Evolutionary conservation across 495 filamentous ascomycete genomes (phyloP), one percentile per base, ranked within the genome.

Genomic region (Niebla homalea): DNA sequence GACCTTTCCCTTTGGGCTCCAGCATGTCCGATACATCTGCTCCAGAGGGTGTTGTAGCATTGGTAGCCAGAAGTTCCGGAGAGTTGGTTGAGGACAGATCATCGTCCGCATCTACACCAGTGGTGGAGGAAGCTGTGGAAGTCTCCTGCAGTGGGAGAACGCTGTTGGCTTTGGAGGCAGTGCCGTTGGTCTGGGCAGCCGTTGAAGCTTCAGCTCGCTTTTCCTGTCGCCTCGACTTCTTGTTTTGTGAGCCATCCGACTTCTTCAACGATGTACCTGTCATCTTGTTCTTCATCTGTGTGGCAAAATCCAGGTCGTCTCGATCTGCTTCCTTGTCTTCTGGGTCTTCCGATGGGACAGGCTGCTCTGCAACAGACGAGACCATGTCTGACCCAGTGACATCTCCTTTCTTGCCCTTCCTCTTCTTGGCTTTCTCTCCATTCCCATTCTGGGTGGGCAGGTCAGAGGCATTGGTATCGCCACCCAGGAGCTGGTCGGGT

Each of bases 11-110:
- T 38, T 74, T 69, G 16, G 84, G 70, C 66, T 92, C 88, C 19
- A 94, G 78, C 88, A 94, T 94, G 62, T 94, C 88, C 43, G 81
- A 81, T 41, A 93, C 77, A 57, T 80, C 85, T 16, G 72, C 74
- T 36, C 66, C 70, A 37, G 64, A 64, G 15, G 72, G 63, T 25
- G 57, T 51, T 5, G 56, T 43, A 2, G 64, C 59, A 41, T 71
- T 64, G 20, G 67, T 74, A 21, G 83, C 74, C 41, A 47, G 57
- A 19, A 81, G 59, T 8, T 69, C 68, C 43, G 84, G 83, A 22
- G 84, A 87, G 44, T 69, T 71, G 40, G 70, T 63, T 11, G 79
- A 67, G 8, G 85, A 88, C 50, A 84, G 72, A 57, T 88, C 84
- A 60, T 87, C 88, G 62, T 92, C 87, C 15, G 81, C 87, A 65